phyloP scores from a whole-genome alignment of 2,329 filamentous ascomycete species.

The Spiromastix sp. region DNA sequence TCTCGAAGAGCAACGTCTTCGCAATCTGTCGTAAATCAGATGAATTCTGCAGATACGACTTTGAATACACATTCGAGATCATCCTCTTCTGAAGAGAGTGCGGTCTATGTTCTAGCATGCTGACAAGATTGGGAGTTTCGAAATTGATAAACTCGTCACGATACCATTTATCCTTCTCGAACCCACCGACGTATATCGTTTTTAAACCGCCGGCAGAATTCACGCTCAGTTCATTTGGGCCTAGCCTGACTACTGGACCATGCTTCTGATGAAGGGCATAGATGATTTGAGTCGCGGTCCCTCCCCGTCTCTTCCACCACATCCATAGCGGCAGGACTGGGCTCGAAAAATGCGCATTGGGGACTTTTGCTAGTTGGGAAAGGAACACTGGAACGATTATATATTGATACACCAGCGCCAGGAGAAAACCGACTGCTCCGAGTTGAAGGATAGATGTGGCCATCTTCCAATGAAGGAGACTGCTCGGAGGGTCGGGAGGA shows the following conservation, averaged over 20 bases:
- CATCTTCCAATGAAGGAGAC: too few relatives aligned
- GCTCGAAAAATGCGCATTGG: slow-evolving; percentile 57
- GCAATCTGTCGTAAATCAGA: slow-evolving; percentile 48
- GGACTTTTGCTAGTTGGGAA: slow-evolving; percentile 55
- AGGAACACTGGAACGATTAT: slow-evolving; percentile 38
- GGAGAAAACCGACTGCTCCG: neutral
- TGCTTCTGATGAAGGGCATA: slow-evolving; percentile 46
- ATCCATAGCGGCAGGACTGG: slow-evolving; percentile 59
- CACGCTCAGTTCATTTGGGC: slow-evolving; percentile 51
- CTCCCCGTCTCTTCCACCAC: slow-evolving; percentile 47
- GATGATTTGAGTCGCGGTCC: slow-evolving; percentile 53
- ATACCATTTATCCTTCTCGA: slow-evolving; percentile 68
- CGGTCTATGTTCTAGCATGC: slow-evolving; percentile 36
- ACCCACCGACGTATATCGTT: slow-evolving; percentile 60
- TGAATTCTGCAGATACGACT: slow-evolving; percentile 58
- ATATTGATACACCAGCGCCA: slow-evolving; percentile 22
- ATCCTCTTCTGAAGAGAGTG: slow-evolving; percentile 66
- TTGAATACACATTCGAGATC: slow-evolving; percentile 71
- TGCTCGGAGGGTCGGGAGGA: neutral
- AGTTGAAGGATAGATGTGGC: too few relatives aligned
- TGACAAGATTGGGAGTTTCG: neutral
- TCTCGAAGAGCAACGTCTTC: slow-evolving; percentile 45
- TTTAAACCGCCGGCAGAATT: slow-evolving; percentile 56
- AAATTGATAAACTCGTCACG: slow-evolving; percentile 44
- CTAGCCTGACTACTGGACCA: slow-evolving; percentile 54